These are phyloP conservation scores for Stenocarpella maydis DNA, from an alignment of 2,329 filamentous ascomycete genomes.

Conservation along the genomic window DNA sequence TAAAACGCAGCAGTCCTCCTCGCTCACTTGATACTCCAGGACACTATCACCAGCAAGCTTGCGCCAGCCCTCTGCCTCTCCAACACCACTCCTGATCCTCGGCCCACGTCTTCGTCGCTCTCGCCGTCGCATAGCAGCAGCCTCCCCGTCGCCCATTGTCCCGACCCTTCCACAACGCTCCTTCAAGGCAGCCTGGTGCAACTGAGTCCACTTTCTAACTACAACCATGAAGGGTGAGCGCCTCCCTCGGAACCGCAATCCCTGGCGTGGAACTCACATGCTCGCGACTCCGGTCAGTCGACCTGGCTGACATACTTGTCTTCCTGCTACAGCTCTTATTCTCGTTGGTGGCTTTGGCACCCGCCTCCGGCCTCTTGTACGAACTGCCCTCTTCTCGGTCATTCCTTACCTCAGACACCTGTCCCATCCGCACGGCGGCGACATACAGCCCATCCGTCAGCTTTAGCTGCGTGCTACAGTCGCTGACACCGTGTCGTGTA, in stretches of 20 bases:
- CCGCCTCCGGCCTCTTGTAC: conserved; percentile 92
- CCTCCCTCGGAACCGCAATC: not conserved
- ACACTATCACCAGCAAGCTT: not conserved
- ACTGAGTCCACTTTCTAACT: not conserved
- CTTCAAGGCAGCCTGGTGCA: conserved; percentile 9
- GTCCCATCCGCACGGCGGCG: not conserved
- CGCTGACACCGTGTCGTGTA: conserved; percentile 37
- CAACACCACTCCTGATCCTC: not conserved
- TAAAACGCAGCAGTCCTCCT: conserved; percentile 7
- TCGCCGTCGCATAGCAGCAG: conserved; percentile 25
- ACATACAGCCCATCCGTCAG: not conserved
- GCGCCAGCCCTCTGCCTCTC: not conserved
- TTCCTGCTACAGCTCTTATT: conserved; percentile 77
- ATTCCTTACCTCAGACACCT: not conserved
- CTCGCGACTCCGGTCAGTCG: not conserved
- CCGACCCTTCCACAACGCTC: conserved; percentile 20
- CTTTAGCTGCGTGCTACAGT: not conserved
- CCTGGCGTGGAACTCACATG: not conserved
- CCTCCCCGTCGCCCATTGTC: conserved; percentile 13
- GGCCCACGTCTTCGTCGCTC: not conserved
- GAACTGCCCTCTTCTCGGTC: conserved; percentile 46
- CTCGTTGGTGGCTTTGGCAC: conserved; percentile 99
- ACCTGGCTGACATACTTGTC: conserved; percentile 36
- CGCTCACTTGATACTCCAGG: conserved; percentile 10
- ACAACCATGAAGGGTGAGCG: conserved; percentile 35